phyloP scores from a whole-genome alignment of 805 yeast species.

The Wickerhamiella sergipiensis region DNA sequence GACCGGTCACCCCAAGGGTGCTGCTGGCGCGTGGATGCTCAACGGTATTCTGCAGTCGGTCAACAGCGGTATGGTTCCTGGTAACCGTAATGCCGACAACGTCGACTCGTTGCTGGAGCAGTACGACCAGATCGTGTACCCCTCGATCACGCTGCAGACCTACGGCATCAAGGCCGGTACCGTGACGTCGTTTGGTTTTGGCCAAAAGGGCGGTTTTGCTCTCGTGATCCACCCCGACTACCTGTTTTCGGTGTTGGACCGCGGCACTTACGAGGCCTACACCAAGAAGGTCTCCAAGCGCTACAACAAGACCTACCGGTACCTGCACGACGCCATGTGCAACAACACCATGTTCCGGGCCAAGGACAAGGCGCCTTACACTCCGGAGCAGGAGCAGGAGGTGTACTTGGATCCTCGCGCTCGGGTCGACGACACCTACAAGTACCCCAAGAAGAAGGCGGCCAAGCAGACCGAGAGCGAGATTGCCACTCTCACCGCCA shows the following conservation, averaged over 20 bases:
- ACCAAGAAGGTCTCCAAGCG: slow-evolving; percentile 58
- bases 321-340: slow-evolving; percentile 90
- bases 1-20: slow-evolving; percentile 99
- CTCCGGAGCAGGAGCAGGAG: slow-evolving; percentile 70
- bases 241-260: slow-evolving; percentile 70
- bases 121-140: slow-evolving; percentile 81
- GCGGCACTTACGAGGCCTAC: slow-evolving; percentile 58
- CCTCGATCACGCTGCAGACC: slow-evolving; percentile 84
- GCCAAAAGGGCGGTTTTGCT: slow-evolving; percentile 98
- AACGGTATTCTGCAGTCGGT: slow-evolving; percentile 93
- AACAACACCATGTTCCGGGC: slow-evolving; percentile 84
- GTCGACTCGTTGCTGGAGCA: slow-evolving; percentile 73
- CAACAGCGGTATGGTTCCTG: slow-evolving; percentile 90
- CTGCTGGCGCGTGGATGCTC: slow-evolving; percentile 99
- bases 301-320: slow-evolving; percentile 81
- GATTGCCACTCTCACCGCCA: slow-evolving; percentile 28
- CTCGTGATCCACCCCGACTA: slow-evolving; percentile 85
- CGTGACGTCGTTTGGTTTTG: slow-evolving; percentile 95
- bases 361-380: slow-evolving; percentile 87
- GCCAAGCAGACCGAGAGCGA: slow-evolving; percentile 20
- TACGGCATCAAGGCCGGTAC: slow-evolving; percentile 97
- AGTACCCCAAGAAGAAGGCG: slow-evolving; percentile 3
- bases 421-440: slow-evolving; percentile 38
- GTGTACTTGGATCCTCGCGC: slow-evolving; percentile 96
- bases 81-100: slow-evolving; percentile 97